A percentile compares a stretch with the other conserved stretches of the same genome.
phyloP scores from a whole-genome alignment of 257 asterid species.

The Capsicum pubescens region DNA sequence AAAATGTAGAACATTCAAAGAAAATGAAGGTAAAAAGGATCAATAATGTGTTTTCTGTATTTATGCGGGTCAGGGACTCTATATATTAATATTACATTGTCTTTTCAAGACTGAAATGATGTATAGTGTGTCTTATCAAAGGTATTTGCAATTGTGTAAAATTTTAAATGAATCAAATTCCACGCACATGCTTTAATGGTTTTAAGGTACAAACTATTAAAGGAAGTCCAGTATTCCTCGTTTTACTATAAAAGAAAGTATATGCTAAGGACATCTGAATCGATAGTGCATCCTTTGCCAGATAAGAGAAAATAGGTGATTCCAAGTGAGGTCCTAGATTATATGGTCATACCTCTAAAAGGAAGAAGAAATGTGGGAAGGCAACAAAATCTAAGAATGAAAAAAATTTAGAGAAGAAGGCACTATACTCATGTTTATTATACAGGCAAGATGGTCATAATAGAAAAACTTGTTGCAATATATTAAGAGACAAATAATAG shows the following conservation, averaged over 20 bases:
- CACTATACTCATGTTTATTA: too few species aligned
- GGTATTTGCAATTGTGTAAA: not conserved
- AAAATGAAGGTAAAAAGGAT: not conserved
- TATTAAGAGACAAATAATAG: too few species aligned
- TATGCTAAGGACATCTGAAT: not conserved
- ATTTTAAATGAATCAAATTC: not conserved
- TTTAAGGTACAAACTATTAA: not conserved
- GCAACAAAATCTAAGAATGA: not conserved
- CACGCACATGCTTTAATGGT: not conserved
- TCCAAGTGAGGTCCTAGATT: not conserved
- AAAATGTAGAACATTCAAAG: not conserved
- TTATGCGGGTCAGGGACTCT: not conserved
- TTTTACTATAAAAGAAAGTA: not conserved
- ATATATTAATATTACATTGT: not conserved
- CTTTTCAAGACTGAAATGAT: not conserved
- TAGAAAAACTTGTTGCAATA: too few species aligned
- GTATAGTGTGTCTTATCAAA: not conserved
- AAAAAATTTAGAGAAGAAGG: too few species aligned
- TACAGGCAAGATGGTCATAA: too few species aligned
- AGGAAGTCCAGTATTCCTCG: not conserved
- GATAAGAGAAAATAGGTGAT: not conserved
- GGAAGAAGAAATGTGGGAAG: not conserved
- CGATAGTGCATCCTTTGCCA: not conserved
- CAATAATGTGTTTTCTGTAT: too few species aligned
- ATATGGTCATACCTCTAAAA: not conserved